A percentile compares a stretch with the other conserved stretches of the same genome.
Conservation (phyloP, 345 rosid genomes). For the Arabis alpina region DNA sequence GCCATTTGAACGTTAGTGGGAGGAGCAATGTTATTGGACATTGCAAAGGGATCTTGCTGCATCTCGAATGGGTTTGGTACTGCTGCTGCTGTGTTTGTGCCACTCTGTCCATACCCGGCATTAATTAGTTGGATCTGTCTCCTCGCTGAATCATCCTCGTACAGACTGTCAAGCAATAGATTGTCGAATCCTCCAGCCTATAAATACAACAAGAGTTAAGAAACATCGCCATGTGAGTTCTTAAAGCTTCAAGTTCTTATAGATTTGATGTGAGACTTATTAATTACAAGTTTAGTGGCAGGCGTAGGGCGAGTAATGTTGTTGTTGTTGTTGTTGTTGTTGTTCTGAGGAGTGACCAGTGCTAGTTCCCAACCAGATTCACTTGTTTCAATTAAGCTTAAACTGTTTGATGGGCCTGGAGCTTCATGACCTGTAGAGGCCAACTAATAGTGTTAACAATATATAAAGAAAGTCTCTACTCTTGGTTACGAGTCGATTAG, state of each 20-base stretch:
- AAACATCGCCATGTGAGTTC: slow-evolving; percentile 5
- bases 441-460: slow-evolving; percentile 17
- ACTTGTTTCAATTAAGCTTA: slow-evolving; percentile 52
- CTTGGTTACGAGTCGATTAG: slow-evolving; percentile 1
- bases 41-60: slow-evolving; percentile 71
- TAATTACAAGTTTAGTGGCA: slow-evolving; percentile 73
- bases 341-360: slow-evolving; percentile 84
- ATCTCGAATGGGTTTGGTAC: slow-evolving; percentile 66
- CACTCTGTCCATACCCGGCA: slow-evolving; percentile 78
- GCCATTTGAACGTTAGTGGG: slow-evolving; percentile 87
- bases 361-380: slow-evolving; percentile 97
- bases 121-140: slow-evolving; percentile 75
- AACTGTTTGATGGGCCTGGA: slow-evolving; percentile 52
- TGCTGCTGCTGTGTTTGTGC: slow-evolving; percentile 26
- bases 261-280: background rate
- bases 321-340: slow-evolving; percentile 63
- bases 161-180: slow-evolving; percentile 88
- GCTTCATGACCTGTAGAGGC: slow-evolving; percentile 54
- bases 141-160: slow-evolving; percentile 84
- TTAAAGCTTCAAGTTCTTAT: background rate
- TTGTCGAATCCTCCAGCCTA: slow-evolving; percentile 95
- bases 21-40: slow-evolving; percentile 70
- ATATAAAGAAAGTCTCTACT: background rate
- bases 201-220: slow-evolving; percentile 10
- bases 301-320: slow-evolving; percentile 46